Conservation (phyloP, 2,329 filamentous ascomycete species). For the Aschersonia sp. region DNA sequence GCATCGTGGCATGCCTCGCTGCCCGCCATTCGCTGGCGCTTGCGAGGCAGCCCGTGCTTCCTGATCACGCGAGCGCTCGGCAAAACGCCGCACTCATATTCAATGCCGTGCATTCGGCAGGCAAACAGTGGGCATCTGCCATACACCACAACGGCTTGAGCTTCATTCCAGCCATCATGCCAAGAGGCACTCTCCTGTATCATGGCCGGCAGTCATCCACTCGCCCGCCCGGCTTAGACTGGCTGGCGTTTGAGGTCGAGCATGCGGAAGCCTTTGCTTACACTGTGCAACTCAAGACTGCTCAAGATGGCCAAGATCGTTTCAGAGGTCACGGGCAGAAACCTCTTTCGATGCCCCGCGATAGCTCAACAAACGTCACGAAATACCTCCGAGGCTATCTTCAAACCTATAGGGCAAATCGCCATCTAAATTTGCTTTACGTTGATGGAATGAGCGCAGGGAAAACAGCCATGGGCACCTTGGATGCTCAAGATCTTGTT, state of each 20-base stretch:
- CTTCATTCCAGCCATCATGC: constrained; percentile 51
- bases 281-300: not conserved
- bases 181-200: constrained; percentile 50
- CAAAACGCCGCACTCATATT: constrained; percentile 52
- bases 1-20: not conserved
- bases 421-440: constrained; percentile 47
- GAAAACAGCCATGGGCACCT: constrained; percentile 49
- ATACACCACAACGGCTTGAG: constrained; percentile 65
- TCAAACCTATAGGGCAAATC: constrained; percentile 48
- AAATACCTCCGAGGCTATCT: constrained; percentile 36
- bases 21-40: not conserved
- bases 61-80: constrained; percentile 21
- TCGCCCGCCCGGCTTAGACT: constrained; percentile 42
- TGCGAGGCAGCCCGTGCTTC: constrained; percentile 12
- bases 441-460: constrained; percentile 57
- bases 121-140: constrained; percentile 62
- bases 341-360: not conserved
- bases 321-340: not conserved
- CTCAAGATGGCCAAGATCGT: not conserved
- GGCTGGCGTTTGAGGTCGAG: constrained; percentile 66
- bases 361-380: not conserved
- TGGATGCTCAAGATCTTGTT: constrained; percentile 52
- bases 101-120: constrained; percentile 57
- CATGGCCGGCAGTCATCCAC: constrained; percentile 39
- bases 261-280: constrained; percentile 53